phyloP scores from a whole-genome alignment of 768 basidiomycete species.

The Mycena latifolia region DNA sequence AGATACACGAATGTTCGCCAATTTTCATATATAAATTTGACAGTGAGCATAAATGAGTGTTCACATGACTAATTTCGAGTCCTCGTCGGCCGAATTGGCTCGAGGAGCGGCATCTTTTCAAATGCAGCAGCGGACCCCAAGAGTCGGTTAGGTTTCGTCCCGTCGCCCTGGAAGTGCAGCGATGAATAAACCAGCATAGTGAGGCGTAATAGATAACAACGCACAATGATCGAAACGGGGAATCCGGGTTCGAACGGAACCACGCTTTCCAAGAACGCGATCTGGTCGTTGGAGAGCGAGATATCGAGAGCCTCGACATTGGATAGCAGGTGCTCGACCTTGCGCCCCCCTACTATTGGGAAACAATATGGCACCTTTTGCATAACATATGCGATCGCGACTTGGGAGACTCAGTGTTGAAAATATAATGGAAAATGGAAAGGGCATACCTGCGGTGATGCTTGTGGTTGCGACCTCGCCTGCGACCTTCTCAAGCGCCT shows the following conservation, averaged over 20 bases:
- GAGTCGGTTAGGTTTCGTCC: background rate
- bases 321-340: slow-evolving; percentile 55
- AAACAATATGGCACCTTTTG: slow-evolving; percentile 45
- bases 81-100: slow-evolving; percentile 39
- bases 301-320: slow-evolving; percentile 60
- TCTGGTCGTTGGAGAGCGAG: slow-evolving; percentile 51
- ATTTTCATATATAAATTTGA: too few relatives aligned
- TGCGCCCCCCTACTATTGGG: slow-evolving; percentile 57
- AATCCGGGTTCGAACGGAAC: slow-evolving; percentile 30
- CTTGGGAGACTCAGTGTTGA: slow-evolving; percentile 20
- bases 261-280: slow-evolving; percentile 50
- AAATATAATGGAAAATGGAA: background rate
- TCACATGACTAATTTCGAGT: too few relatives aligned
- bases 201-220: background rate
- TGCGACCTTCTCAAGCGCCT: slow-evolving; percentile 52
- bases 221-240: slow-evolving; percentile 11
- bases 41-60: too few relatives aligned
- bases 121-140: background rate
- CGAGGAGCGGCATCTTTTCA: background rate
- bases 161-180: background rate
- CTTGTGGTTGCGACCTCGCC: slow-evolving; percentile 49
- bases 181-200: background rate
- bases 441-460: slow-evolving; percentile 46
- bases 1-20: too few relatives aligned
- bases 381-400: slow-evolving; percentile 60